Conservation (phyloP, 495 filamentous ascomycete species). For the Xylaria castorea region DNA sequence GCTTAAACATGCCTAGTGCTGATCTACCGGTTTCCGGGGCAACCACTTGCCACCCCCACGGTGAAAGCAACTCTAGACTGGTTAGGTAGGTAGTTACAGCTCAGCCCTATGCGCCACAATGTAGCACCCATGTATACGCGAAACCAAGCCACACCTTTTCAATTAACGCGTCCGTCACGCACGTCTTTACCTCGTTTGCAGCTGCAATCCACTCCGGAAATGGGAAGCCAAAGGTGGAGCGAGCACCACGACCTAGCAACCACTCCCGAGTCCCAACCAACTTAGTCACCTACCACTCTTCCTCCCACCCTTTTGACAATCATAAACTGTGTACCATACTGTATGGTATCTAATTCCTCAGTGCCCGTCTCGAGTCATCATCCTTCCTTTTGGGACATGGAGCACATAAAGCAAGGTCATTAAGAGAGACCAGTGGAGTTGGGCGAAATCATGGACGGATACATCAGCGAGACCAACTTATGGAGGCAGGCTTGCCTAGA, state of each 20-base stretch:
- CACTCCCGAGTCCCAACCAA: background rate
- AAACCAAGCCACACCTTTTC: conserved; percentile 19
- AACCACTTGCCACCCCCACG: conserved; percentile 17
- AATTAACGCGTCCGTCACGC: conserved; percentile 28
- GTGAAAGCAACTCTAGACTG: background rate
- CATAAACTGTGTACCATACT: background rate
- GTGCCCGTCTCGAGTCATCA: background rate
- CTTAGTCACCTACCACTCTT: background rate
- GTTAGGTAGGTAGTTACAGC: background rate
- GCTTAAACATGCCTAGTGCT: background rate
- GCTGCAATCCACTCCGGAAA: background rate
- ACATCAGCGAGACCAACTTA: conserved; percentile 12
- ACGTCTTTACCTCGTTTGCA: conserved; percentile 3
- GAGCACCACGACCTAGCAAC: background rate
- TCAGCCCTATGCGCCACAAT: background rate
- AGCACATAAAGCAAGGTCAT: background rate
- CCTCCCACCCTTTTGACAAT: background rate
- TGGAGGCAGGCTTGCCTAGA: conserved; percentile 38
- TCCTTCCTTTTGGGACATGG: conserved; percentile 20
- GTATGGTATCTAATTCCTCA: background rate
- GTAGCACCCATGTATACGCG: background rate
- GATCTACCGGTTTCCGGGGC: conserved; percentile 17
- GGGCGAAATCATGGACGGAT: conserved; percentile 28
- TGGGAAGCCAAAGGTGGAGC: conserved; percentile 16
- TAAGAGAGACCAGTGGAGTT: conserved; percentile 5